Percentiles rank a stretch among this genome's conserved stretches.
phyloP scores from a whole-genome alignment of 176 grass and related monocot species.

The Oryza brachyantha region DNA sequence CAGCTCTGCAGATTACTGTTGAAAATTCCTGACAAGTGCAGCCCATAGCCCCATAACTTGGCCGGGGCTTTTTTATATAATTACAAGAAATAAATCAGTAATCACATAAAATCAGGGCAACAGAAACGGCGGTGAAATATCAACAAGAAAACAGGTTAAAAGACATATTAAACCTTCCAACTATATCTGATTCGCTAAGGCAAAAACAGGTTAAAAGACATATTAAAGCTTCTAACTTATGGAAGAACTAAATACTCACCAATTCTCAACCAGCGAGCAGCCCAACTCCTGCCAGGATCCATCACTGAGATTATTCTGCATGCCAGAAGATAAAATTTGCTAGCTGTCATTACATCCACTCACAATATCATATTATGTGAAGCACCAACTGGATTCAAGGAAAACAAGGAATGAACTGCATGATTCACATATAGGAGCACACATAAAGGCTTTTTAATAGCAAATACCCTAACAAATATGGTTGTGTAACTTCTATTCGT shows the following conservation, averaged over 20 bases:
- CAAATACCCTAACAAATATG: not conserved
- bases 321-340: not conserved
- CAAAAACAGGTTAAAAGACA: not conserved
- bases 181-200: too few relatives aligned
- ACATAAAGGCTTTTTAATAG: not conserved
- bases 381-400: not conserved
- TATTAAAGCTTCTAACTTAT: not conserved
- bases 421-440: not conserved
- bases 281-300: conserved; percentile 95
- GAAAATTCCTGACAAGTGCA: not conserved
- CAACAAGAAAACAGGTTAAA: not conserved
- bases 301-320: conserved; percentile 95
- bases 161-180: not conserved
- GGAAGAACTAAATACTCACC: conserved; percentile 37
- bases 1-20: not conserved
- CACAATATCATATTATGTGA: not conserved
- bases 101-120: not conserved
- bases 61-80: not conserved
- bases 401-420: not conserved
- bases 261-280: conserved; percentile 96
- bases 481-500: not conserved
- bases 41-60: not conserved
- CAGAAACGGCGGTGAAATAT: not conserved
- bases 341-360: not conserved
- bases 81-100: not conserved